Percentiles rank a stretch among this genome's conserved stretches.
Evolutionary conservation across 441 rosid species (phyloP).

Genomic region (Euphorbia schlechtendalii): DNA sequence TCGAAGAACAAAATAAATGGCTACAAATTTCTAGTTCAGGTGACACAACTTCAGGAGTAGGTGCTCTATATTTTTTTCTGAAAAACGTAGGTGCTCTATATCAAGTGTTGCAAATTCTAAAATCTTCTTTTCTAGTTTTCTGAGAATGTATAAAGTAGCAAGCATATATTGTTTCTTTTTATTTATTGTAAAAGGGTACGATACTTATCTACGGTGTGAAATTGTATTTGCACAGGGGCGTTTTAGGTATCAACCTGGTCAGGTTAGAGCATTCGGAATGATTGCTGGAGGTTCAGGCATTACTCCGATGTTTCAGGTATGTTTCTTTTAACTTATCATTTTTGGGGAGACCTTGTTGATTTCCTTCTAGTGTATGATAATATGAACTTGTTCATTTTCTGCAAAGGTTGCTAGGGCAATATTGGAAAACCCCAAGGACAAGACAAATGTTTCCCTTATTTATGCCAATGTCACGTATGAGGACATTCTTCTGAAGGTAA

Average conservation of each 20-base stretch:
- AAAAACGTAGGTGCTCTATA: too few relatives aligned
- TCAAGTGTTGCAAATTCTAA: too few relatives aligned
- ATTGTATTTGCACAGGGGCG: constrained; percentile 53
- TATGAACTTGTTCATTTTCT: constrained; percentile 4
- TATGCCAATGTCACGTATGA: constrained; percentile 79
- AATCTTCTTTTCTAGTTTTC: too few relatives aligned
- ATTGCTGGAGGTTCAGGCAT: constrained; percentile 96
- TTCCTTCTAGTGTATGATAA: background rate
- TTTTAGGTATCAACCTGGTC: constrained; percentile 73
- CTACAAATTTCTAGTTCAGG: too few relatives aligned
- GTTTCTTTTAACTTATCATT: constrained; percentile 14
- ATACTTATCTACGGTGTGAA: constrained; percentile 6
- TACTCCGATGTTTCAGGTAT: constrained; percentile 97
- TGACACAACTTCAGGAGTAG: too few relatives aligned
- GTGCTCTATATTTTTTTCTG: too few relatives aligned
- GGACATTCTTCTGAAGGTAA: constrained; percentile 85
- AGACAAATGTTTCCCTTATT: constrained; percentile 63
- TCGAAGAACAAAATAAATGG: too few relatives aligned
- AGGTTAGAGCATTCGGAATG: constrained; percentile 92
- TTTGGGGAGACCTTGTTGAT: too few relatives aligned
- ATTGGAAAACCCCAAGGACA: constrained; percentile 74
- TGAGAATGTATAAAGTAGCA: background rate
- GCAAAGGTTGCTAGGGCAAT: constrained; percentile 91
- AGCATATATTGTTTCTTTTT: background rate
- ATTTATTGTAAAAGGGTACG: background rate